A percentile compares a stretch with the other conserved stretches of the same genome.
phyloP scores from a whole-genome alignment of 805 yeast genomes.

The Yarrowia sp. region DNA sequence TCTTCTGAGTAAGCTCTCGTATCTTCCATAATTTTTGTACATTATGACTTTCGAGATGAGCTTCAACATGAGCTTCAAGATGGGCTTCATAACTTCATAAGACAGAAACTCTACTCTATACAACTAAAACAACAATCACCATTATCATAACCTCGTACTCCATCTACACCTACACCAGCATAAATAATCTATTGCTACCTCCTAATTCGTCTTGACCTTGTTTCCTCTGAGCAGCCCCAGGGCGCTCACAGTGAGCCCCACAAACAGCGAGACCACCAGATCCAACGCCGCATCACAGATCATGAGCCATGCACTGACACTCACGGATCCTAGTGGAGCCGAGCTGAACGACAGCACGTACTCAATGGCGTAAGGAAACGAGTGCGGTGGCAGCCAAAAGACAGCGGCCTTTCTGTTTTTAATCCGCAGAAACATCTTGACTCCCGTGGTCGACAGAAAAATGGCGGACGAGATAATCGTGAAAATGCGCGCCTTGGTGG shows the following conservation, averaged over 20 bases:
- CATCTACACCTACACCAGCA: too few relatives aligned
- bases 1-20: too few relatives aligned
- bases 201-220: constrained; percentile 6
- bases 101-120: too few relatives aligned
- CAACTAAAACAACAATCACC: too few relatives aligned
- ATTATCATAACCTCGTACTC: too few relatives aligned
- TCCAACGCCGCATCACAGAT: constrained; percentile 36
- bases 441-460: constrained; percentile 44
- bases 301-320: constrained; percentile 57
- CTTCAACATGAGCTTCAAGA: too few relatives aligned
- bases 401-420: constrained; percentile 55
- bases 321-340: constrained; percentile 60
- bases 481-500: constrained; percentile 42
- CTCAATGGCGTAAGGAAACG: constrained; percentile 55
- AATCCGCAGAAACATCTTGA: constrained; percentile 47
- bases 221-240: constrained; percentile 1
- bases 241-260: constrained; percentile 1
- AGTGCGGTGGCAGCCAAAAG: constrained; percentile 56
- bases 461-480: constrained; percentile 40
- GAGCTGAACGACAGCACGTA: constrained; percentile 64
- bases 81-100: too few relatives aligned
- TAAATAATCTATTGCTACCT: too few relatives aligned
- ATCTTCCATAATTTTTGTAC: too few relatives aligned
- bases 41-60: too few relatives aligned
- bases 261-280: not conserved